Conservation (phyloP, 495 filamentous ascomycete species). For the Aspergillus sclerotiicarbonarius region DNA sequence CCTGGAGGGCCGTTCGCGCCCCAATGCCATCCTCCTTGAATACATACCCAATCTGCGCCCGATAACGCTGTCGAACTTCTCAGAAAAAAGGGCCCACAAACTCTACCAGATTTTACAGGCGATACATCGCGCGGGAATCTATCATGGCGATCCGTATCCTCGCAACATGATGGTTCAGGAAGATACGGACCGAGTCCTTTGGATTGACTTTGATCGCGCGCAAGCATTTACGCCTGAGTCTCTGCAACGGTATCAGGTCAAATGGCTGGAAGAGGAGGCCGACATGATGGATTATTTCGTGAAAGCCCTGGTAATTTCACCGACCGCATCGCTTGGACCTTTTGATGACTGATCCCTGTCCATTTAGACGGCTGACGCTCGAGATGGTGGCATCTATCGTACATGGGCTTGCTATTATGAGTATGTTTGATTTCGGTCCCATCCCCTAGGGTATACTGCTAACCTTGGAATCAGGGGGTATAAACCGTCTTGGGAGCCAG, state of each 20-base stretch:
- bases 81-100: constrained; percentile 1
- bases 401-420: no score
- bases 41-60: constrained; percentile 15
- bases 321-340: background rate
- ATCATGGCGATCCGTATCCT: constrained; percentile 19
- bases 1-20: constrained; percentile 2
- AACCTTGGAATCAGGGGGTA: no score
- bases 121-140: constrained; percentile 16
- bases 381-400: no score
- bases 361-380: background rate
- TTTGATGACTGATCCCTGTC: background rate
- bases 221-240: constrained; percentile 11
- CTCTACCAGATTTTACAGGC: constrained; percentile 13
- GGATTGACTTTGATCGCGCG: constrained; percentile 21
- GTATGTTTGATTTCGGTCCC: no score
- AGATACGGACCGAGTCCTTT: constrained; percentile 16
- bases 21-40: constrained; percentile 18
- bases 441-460: no score
- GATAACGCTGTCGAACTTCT: constrained; percentile 16
- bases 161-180: constrained; percentile 20
- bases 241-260: background rate
- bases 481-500: no score
- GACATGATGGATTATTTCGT: constrained; percentile 6
- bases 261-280: constrained; percentile 7
- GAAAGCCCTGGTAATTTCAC: background rate